Evolutionary conservation across 2,329 filamentous ascomycete genomes (phyloP), one percentile per base, ranked within the genome.

Genomic region (Neonectria ditissima): DNA sequence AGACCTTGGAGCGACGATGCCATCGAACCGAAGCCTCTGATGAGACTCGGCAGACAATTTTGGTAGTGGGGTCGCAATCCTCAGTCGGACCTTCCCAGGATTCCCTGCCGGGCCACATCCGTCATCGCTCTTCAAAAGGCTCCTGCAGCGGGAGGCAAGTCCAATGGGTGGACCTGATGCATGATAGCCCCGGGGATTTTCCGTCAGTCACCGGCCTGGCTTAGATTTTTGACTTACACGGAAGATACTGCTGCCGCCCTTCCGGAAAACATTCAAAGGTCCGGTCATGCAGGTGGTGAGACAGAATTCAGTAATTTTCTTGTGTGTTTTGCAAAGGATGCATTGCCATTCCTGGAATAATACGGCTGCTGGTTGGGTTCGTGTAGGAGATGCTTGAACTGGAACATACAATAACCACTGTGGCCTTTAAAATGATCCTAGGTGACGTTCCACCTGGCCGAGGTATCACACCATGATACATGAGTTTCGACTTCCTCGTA

Each of bases 21-120:
- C 65, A 67, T 65, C 44, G 47, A 62, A 70, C 62, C 24, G 57
- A 69, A 67, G 43, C 34, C 50, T 62, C 59, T 55, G 34, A 37
- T 50, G 47, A 20, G 28, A 20, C 28, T 32, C 28, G 47, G 11
- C 24, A 51, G 51, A 65, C 63, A 71, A 71, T 70, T 63, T 71
- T 65, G 61, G 67, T 66, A 50, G 47, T 50, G 47, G 47, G 47
- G 47, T 50, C 47, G 47, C 18, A 50, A 50, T 32, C 47, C 28
- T 50, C 47, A 20, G 47, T 50, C 47, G 47, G 47, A 28, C 47
- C 47, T 50, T 32, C 28, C 34, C 34, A 37, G 34, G 34, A 37
- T 41, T 13, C 37, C 47, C n/a, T 50, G n/a, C 47, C 20, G 47
- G 47, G 20, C 47, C 44, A 24, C 24, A n/a, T 47, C 44, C 24